phyloP scores from a whole-genome alignment of 192 early-diverging fungal genomes.

The Coemansia guatemalensis region DNA sequence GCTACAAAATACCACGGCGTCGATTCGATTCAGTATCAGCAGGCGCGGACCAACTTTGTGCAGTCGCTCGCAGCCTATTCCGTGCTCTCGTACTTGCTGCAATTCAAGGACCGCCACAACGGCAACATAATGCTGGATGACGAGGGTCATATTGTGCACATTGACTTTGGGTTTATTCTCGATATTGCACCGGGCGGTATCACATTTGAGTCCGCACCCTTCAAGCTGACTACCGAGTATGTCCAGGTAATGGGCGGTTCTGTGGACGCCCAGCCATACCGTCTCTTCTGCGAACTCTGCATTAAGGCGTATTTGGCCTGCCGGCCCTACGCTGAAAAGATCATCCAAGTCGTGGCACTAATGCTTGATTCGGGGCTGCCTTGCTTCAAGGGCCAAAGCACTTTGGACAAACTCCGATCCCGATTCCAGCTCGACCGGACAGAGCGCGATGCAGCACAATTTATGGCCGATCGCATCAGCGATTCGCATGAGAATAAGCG shows the following conservation, averaged over 20 bases:
- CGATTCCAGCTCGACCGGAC: conserved; percentile 89
- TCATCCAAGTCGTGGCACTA: conserved; percentile 83
- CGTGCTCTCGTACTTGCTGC: conserved; percentile 89
- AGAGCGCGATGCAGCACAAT: conserved; percentile 91
- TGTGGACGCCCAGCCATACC: conserved; percentile 73
- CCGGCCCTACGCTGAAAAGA: conserved; percentile 89
- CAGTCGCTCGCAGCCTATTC: conserved; percentile 95
- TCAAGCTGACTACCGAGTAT: conserved; percentile 98
- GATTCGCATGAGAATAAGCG: conserved; percentile 93
- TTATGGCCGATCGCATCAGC: conserved; percentile 87
- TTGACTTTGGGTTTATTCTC: conserved; percentile 99
- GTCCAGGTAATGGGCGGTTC: conserved; percentile 96
- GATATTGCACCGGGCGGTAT: conserved; percentile 98
- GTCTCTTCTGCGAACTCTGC: conserved; percentile 85
- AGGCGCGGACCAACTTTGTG: conserved; percentile 93
- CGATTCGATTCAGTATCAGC: conserved; percentile 88
- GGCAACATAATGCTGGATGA: conserved; percentile 99
- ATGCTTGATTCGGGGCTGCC: conserved; percentile 97
- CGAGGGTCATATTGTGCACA: conserved; percentile 95
- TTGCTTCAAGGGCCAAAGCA: conserved; percentile 93
- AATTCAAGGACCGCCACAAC: conserved; percentile 99
- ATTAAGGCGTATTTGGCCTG: conserved; percentile 90
- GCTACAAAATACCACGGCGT: conserved; percentile 83
- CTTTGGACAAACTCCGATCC: conserved; percentile 76
- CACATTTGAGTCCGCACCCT: conserved; percentile 93